phyloP scores from a whole-genome alignment of 2,329 filamentous ascomycete species.

The Aspergillus vadensis region DNA sequence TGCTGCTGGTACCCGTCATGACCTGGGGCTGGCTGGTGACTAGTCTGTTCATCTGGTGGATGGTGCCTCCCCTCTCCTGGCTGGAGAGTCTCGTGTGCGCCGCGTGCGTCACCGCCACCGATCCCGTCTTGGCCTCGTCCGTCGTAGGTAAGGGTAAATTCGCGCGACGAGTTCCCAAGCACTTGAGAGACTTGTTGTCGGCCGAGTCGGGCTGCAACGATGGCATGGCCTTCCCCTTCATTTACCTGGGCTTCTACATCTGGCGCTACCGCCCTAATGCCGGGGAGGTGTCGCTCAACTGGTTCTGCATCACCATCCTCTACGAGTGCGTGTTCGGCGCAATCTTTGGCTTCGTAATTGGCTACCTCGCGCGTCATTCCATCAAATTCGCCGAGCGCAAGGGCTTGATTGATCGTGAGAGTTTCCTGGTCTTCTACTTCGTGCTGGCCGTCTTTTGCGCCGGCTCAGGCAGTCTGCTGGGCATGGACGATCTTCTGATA shows the following conservation, averaged over 20 bases:
- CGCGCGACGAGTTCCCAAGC: slow-evolving; percentile 94
- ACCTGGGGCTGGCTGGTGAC: slow-evolving; percentile 83
- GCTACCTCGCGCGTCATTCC: slow-evolving; percentile 85
- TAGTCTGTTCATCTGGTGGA: slow-evolving; percentile 92
- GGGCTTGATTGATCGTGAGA: slow-evolving; percentile 90
- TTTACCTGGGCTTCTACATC: slow-evolving; percentile 89
- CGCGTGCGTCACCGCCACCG: slow-evolving; percentile 94
- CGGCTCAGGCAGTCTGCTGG: slow-evolving; percentile 86
- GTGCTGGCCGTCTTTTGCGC: slow-evolving; percentile 94
- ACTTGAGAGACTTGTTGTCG: slow-evolving; percentile 90
- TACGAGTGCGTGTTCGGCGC: slow-evolving; percentile 97
- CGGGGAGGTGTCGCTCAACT: slow-evolving; percentile 73
- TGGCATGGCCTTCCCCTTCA: slow-evolving; percentile 98
- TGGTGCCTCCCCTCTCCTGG: slow-evolving; percentile 78
- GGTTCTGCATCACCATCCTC: slow-evolving; percentile 84
- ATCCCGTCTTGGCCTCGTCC: slow-evolving; percentile 94
- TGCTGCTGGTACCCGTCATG: slow-evolving; percentile 94
- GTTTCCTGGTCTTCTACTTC: slow-evolving; percentile 98
- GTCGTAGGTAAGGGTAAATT: slow-evolving; percentile 99
- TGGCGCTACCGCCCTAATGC: slow-evolving; percentile 76
- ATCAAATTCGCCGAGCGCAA: slow-evolving; percentile 85
- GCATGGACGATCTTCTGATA: slow-evolving; percentile 89
- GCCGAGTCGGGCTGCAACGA: slow-evolving; percentile 99
- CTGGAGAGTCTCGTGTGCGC: slow-evolving; percentile 84
- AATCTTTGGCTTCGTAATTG: slow-evolving; percentile 81